Base-by-base conservation (phyloP, 192 early-diverging fungal genomes). In the Mortierella hygrophila region DNA sequence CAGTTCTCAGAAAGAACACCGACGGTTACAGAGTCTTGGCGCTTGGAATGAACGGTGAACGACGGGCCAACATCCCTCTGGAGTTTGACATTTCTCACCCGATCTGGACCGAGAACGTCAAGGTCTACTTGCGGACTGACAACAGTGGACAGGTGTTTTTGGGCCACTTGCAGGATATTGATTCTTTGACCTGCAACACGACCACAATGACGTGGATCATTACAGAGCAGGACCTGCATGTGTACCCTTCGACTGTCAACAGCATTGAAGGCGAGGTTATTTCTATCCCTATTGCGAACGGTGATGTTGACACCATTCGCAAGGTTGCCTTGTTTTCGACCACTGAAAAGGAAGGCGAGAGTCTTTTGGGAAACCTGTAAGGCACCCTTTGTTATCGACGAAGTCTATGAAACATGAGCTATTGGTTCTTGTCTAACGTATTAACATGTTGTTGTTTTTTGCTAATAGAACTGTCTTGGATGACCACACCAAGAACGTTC, bases 11-110 rank as follows among this genome's bases (percentile, higher is more conserved):
- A 40, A 86, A 86, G 60, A n/a, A 42, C 15, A 8, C 18, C 15
- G 72, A 78, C 6, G 84, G 84, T 3, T 90, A 90, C 60, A 83
- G 68, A 55, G 38, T 88, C 47, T 76, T 85, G 29, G 83, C 82
- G 4, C 68, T 88, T 21, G 89, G 89, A 29, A 88, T 83, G 57
- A 90, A 90, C 63, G 84, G 90, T 29, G 90, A 91, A 68, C 74
- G 77, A 5, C 78, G 82, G 23, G 46, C 70, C 11, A 65, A 85
- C 35, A 74, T 74, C 2, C 57, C 77, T 6, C 68, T 89, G 1
- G 73, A 41, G 7, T 57, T 92, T 46, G 32, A 60, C 35, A 42
- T 89, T 20, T 69, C 72, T 4, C 89, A 89, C 44, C 76, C 63
- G 0, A 70, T 85, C 32, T 60, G 73, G 29, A 20, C 0, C 5